These are phyloP conservation scores for Zygotorulaspora mrakii DNA, from an alignment of 1,139 yeast species.

Conservation along the genomic window DNA sequence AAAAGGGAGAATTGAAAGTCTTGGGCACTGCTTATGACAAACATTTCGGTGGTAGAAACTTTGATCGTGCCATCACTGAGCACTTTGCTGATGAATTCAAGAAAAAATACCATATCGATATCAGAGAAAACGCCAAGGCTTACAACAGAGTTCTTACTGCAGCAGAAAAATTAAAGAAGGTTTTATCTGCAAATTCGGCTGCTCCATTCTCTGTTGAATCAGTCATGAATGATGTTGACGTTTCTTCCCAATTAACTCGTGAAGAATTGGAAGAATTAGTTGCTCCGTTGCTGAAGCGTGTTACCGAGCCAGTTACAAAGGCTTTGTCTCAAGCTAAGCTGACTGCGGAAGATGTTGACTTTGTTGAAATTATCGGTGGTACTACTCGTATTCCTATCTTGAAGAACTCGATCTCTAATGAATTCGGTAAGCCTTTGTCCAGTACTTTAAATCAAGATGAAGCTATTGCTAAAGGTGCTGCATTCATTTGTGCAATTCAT, in stretches of 20 bases:
- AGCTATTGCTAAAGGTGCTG: constrained; percentile 98
- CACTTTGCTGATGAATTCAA: constrained; percentile 92
- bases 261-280: constrained; percentile 90
- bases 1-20: constrained; percentile 93
- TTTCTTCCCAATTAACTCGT: constrained; percentile 82
- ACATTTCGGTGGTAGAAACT: constrained; percentile 97
- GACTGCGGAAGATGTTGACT: constrained; percentile 69
- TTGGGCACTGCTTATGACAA: constrained; percentile 90
- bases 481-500: constrained; percentile 98
- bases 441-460: constrained; percentile 98
- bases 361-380: constrained; percentile 96
- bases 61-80: constrained; percentile 89
- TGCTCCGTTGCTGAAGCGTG: constrained; percentile 72
- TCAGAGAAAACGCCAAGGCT: constrained; percentile 88
- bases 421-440: constrained; percentile 83
- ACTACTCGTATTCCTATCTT: constrained; percentile 95
- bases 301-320: constrained; percentile 69
- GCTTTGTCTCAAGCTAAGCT: constrained; percentile 83
- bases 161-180: constrained; percentile 92
- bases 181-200: constrained; percentile 87
- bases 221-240: constrained; percentile 96
- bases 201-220: constrained; percentile 97
- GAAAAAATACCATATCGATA: constrained; percentile 88
- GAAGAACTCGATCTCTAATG: constrained; percentile 73
- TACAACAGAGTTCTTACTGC: constrained; percentile 88